Evolutionary conservation across 805 yeast species (phyloP).

Genomic region (Metschnikowia kunwiensis): DNA sequence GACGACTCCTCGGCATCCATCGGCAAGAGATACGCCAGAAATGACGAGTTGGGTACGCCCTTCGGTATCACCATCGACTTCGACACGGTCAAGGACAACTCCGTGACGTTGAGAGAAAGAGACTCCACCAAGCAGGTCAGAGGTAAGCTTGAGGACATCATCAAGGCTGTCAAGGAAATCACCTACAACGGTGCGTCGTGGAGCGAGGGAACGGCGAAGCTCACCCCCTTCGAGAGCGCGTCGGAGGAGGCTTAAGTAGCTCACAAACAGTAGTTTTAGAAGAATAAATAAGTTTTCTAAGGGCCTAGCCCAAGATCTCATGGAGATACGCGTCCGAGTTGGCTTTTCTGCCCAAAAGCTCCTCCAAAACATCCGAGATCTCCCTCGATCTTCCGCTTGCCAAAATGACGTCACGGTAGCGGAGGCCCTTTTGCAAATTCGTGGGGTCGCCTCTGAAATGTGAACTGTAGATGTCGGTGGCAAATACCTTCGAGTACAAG

Average conservation of each 20-base stretch:
- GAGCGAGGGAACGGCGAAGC: conserved; percentile 77
- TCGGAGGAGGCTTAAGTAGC: conserved; percentile 15
- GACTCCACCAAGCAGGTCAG: conserved; percentile 96
- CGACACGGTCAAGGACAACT: conserved; percentile 81
- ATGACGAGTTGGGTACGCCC: conserved; percentile 98
- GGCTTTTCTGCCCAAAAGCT: conserved; percentile 74
- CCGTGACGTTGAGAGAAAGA: conserved; percentile 95
- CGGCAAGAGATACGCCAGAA: conserved; percentile 97
- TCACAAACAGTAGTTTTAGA: not conserved
- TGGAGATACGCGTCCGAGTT: conserved; percentile 65
- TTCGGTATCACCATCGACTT: conserved; percentile 97
- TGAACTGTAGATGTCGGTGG: conserved; percentile 74
- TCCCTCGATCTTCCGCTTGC: conserved; percentile 72
- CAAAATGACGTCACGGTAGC: conserved; percentile 67
- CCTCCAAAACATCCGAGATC: conserved; percentile 58
- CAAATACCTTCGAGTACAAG: conserved; percentile 83
- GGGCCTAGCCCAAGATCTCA: conserved; percentile 42
- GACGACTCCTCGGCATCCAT: conserved; percentile 97
- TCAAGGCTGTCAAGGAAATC: conserved; percentile 68
- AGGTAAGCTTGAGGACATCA: conserved; percentile 72
- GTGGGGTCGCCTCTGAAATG: conserved; percentile 66
- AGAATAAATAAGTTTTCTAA: not conserved
- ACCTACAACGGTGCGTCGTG: conserved; percentile 74
- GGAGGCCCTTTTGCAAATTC: conserved; percentile 43
- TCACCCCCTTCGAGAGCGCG: conserved; percentile 61